A percentile compares a stretch with the other conserved stretches of the same genome.
phyloP scores from a whole-genome alignment of 805 yeast species.

The Wickerhamiella bombiphila region DNA sequence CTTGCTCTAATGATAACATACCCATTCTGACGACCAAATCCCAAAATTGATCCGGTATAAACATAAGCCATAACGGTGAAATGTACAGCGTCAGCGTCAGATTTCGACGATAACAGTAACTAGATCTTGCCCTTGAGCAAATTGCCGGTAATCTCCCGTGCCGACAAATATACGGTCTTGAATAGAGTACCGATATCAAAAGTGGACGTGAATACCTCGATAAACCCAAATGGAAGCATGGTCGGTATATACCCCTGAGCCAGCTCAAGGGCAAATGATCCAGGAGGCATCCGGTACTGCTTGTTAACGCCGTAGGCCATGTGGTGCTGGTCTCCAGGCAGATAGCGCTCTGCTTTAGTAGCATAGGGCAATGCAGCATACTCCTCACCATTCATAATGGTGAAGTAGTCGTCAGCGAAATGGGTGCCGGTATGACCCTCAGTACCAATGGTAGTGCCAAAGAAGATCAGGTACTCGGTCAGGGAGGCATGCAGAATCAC shows the following conservation, averaged over 20 bases:
- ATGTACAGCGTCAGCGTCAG: too few species aligned
- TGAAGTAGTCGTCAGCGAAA: slow-evolving; percentile 94
- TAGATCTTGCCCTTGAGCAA: slow-evolving; percentile 57
- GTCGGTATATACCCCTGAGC: slow-evolving; percentile 99
- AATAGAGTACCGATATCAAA: slow-evolving; percentile 56
- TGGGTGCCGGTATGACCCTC: slow-evolving; percentile 96
- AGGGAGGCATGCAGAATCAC: slow-evolving; percentile 87
- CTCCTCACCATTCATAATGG: slow-evolving; percentile 71
- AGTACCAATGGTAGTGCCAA: slow-evolving; percentile 87
- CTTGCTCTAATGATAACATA: too few species aligned
- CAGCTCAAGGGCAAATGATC: slow-evolving; percentile 76
- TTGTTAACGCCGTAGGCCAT: slow-evolving; percentile 56
- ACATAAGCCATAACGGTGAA: too few species aligned
- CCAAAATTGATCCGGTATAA: too few species aligned
- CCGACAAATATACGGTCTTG: slow-evolving; percentile 64
- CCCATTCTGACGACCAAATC: too few species aligned
- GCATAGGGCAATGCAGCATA: slow-evolving; percentile 54
- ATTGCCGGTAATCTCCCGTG: slow-evolving; percentile 58
- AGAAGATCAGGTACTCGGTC: slow-evolving; percentile 81
- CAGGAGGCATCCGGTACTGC: slow-evolving; percentile 77
- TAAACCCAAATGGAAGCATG: slow-evolving; percentile 91
- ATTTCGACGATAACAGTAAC: background rate
- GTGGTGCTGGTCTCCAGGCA: slow-evolving; percentile 80
- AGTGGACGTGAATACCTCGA: slow-evolving; percentile 67
- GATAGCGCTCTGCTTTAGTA: slow-evolving; percentile 51